Base-by-base conservation (phyloP, 1,284 basidiomycete genomes). In the Psilocybe mexicana region DNA sequence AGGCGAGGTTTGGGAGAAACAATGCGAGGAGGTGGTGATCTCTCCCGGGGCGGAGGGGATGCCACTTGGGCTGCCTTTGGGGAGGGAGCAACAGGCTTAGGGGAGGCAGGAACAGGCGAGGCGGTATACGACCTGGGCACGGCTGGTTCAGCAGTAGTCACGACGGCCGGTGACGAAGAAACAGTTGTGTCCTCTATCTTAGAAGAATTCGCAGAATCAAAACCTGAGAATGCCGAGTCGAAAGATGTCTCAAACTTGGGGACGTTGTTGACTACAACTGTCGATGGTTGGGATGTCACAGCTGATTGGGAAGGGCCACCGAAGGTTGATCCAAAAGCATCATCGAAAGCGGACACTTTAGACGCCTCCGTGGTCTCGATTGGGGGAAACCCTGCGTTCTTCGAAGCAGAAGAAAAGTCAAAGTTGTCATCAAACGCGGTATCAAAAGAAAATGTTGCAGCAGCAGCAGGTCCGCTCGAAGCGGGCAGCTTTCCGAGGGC, bases 401-500 rank as follows among this genome's bases (percentile, higher is more conserved):
- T 66, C 11, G 81, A 75, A 2, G 82, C 77, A 46, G 83, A 77
- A 1, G 75, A 78, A 63, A 95, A 95, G 73, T 94, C 92, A 69
- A 94, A 94, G 62, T 91, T 89, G 66, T 94, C 92, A 36, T 94
- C 93, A 65, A 94, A 94, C n/a, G 78, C 81, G 55, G 83, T 76
- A 58, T 88, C 88, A 59, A 92, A 88, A 8, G 83, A 76, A 63
- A 87, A 84, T 14, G 18, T 18, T 18, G 75, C 73, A 2, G 82
- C 76, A 2, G 75, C 66, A 2, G 78, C 72, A 2, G 77, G 67
- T 6, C 74, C 68, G 36, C 61, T 67, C 38, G 77, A 71, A 7
- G 67, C 63, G 2, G 84, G 74, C 6, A 84, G 74, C 61, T 81
- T 83, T 26, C 84, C 81, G 69, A 90, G 79, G 1, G 86, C 85